These are phyloP conservation scores for Penicillium sp. DNA, from an alignment of 2,329 filamentous ascomycete genomes.

Conservation along the genomic window DNA sequence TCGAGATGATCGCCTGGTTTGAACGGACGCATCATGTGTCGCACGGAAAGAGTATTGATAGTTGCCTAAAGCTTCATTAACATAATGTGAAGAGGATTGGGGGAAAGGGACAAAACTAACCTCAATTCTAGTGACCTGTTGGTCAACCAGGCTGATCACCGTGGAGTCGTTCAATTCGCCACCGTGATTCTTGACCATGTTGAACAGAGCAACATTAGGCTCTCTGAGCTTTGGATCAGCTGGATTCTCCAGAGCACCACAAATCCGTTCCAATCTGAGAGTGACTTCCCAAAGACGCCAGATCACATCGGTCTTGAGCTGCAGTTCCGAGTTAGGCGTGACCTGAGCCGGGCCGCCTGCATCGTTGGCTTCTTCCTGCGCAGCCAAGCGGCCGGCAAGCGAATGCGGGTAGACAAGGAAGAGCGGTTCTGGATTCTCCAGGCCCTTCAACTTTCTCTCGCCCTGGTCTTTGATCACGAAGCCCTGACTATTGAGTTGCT, in stretches of 20 bases:
- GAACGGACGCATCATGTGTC: conserved; percentile 74
- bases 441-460: conserved; percentile 90
- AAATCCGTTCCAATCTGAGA: conserved; percentile 87
- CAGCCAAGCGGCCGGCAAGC: conserved; percentile 67
- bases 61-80: conserved; percentile 62
- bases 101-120: conserved; percentile 52
- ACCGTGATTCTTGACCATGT: conserved; percentile 68
- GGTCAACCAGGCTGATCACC: conserved; percentile 84
- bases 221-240: conserved; percentile 65
- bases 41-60: conserved; percentile 73
- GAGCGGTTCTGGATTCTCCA: conserved; percentile 94
- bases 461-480: conserved; percentile 97
- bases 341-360: conserved; percentile 52
- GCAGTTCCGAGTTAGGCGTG: conserved; percentile 63
- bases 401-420: conserved; percentile 94
- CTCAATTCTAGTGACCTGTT: conserved; percentile 95
- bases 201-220: conserved; percentile 79
- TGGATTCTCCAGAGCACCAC: conserved; percentile 77
- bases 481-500: conserved; percentile 82
- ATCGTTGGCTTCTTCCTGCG: conserved; percentile 50
- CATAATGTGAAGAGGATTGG: neutral
- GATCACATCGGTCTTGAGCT: conserved; percentile 80
- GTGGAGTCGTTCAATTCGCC: conserved; percentile 88
- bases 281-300: conserved; percentile 91
- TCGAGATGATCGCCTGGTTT: conserved; percentile 62